phyloP scores from a whole-genome alignment of 129 eudicot genomes.

The Flaveria trinervia region DNA sequence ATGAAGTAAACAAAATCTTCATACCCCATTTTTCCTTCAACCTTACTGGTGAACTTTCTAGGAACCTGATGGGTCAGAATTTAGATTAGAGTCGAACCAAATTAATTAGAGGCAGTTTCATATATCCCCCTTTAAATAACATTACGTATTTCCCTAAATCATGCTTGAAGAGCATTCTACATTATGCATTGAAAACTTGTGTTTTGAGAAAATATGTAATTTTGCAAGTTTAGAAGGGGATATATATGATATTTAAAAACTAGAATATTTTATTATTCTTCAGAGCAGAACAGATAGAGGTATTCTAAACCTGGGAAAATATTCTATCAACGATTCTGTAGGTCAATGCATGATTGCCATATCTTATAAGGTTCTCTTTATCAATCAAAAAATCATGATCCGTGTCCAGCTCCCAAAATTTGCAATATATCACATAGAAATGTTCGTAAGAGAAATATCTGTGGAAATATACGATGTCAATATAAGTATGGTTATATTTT shows the following conservation, averaged over 20 bases:
- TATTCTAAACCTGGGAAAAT: conserved; percentile 71
- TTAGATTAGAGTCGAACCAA: conserved; percentile 1
- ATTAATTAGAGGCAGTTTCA: background rate
- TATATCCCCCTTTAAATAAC: too few relatives aligned
- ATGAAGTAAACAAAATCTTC: conserved; percentile 82
- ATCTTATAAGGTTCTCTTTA: conserved; percentile 79
- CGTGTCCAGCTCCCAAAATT: conserved; percentile 85
- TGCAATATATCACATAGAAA: conserved; percentile 84
- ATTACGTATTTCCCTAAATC: too few relatives aligned
- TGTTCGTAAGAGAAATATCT: conserved; percentile 86
- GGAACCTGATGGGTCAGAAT: conserved; percentile 48
- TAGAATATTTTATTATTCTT: background rate
- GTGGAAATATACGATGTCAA: conserved; percentile 1
- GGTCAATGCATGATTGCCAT: conserved; percentile 81
- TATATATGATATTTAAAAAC: background rate
- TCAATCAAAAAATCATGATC: conserved; percentile 83
- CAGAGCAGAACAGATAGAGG: conserved; percentile 16
- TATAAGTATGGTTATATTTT: conserved; percentile 4
- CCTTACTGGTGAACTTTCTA: conserved; percentile 71
- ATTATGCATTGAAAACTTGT: too few relatives aligned
- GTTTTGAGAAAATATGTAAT: too few relatives aligned
- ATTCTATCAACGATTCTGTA: conserved; percentile 85
- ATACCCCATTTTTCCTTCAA: conserved; percentile 85
- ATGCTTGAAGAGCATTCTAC: too few relatives aligned
- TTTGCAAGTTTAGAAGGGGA: too few relatives aligned